A percentile compares a stretch with the other conserved stretches of the same genome.
phyloP scores from a whole-genome alignment of 768 basidiomycete species.

The Leucosporidium yakuticum region DNA sequence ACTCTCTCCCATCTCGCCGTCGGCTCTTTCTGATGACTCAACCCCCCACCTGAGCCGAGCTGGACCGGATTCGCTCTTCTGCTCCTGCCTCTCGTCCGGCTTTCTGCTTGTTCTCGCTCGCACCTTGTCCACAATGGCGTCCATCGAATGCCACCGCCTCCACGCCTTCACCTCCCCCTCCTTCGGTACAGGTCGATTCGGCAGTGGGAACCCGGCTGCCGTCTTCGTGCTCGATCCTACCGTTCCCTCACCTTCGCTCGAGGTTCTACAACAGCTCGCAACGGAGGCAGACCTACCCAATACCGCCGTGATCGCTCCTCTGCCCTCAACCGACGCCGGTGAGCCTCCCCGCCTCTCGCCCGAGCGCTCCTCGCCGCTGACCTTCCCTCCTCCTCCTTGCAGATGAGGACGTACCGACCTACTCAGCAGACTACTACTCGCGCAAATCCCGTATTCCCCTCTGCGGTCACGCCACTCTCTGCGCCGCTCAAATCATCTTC shows the following conservation, averaged over 20 bases:
- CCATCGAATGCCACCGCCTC: not conserved
- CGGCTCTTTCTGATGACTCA: not conserved
- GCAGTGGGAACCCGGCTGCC: conserved; percentile 43
- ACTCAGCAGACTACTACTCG: too few relatives aligned
- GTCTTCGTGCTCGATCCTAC: conserved; percentile 39
- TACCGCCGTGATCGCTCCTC: conserved; percentile 35
- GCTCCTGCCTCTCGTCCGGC: not conserved
- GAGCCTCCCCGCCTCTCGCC: conserved; percentile 32
- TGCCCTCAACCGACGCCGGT: not conserved
- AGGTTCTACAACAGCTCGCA: conserved; percentile 23
- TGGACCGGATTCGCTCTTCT: not conserved
- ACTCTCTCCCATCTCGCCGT: not conserved
- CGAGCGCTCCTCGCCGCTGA: conserved; percentile 42
- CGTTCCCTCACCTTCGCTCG: conserved; percentile 5
- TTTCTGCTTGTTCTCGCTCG: too few relatives aligned
- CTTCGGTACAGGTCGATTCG: not conserved
- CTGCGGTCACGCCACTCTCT: not conserved
- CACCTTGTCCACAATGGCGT: not conserved
- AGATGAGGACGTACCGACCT: not conserved
- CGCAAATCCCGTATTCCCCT: not conserved
- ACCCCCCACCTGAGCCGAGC: not conserved
- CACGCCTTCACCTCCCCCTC: not conserved
- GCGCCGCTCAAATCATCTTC: not conserved
- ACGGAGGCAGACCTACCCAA: conserved; percentile 40
- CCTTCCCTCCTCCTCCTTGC: not conserved